Evolutionary conservation across 768 basidiomycete species (phyloP).

Genomic region (Boletus reticulatus): DNA sequence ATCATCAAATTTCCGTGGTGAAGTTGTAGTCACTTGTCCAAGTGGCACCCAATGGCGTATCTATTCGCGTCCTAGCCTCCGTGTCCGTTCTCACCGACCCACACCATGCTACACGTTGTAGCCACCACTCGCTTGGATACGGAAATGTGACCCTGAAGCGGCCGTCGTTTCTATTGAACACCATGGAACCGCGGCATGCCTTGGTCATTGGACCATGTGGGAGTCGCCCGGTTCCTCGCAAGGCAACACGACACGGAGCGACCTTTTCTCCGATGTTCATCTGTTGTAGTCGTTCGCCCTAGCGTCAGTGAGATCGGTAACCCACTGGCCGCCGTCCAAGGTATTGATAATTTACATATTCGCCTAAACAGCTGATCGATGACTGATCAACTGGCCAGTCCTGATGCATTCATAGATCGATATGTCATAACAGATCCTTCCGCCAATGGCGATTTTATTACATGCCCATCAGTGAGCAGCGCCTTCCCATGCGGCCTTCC

Average conservation of each 20-base stretch:
- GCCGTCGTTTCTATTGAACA: neutral
- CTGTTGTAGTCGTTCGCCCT: neutral
- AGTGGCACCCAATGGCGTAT: too few species aligned
- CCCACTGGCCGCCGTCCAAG: neutral
- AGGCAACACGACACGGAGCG: neutral
- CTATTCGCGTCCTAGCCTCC: too few species aligned
- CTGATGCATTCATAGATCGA: slow-evolving; percentile 2
- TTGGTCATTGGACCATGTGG: neutral
- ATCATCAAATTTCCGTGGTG: too few species aligned
- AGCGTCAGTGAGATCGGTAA: neutral
- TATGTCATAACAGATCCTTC: neutral
- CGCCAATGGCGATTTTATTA: slow-evolving; percentile 24
- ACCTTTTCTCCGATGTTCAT: neutral
- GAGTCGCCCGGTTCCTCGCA: neutral
- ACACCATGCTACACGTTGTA: too few species aligned
- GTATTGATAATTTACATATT: neutral
- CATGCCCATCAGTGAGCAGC: neutral
- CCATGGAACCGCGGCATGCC: neutral
- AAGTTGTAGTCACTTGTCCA: too few species aligned
- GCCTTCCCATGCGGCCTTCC: slow-evolving; percentile 13
- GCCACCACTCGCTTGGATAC: neutral
- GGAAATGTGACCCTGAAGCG: neutral
- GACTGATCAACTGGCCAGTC: slow-evolving; percentile 1
- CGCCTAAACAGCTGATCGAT: neutral
- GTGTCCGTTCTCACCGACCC: too few species aligned